These are phyloP conservation scores for Suillus weaverae DNA, from an alignment of 768 basidiomycete genomes.

Conservation along the genomic window DNA sequence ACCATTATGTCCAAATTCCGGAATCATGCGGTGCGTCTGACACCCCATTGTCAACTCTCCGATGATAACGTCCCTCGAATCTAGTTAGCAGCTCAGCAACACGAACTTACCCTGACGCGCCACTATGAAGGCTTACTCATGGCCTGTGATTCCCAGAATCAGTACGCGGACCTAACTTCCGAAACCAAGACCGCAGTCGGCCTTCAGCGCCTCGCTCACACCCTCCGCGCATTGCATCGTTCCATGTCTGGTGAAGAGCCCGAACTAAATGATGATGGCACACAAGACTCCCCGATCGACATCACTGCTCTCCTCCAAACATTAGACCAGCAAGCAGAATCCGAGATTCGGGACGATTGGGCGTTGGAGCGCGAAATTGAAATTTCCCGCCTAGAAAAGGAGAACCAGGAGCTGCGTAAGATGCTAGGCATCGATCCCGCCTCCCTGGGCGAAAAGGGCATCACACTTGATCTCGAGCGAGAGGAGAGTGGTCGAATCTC, in stretches of 20 bases:
- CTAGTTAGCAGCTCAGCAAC: slow-evolving; percentile 88
- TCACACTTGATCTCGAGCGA: slow-evolving; percentile 47
- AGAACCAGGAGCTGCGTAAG: slow-evolving; percentile 78
- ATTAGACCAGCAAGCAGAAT: slow-evolving; percentile 40
- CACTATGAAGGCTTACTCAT: slow-evolving; percentile 87
- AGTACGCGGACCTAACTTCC: slow-evolving; percentile 55
- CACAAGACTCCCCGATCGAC: slow-evolving; percentile 39
- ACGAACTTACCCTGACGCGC: slow-evolving; percentile 81
- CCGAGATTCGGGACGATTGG: slow-evolving; percentile 70
- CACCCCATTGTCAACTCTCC: slow-evolving; percentile 8
- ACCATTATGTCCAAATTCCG: slow-evolving; percentile 97
- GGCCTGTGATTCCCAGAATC: slow-evolving; percentile 56
- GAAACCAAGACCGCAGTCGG: slow-evolving; percentile 63
- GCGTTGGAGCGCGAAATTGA: slow-evolving; percentile 85
- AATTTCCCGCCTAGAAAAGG: slow-evolving; percentile 75
- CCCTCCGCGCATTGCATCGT: slow-evolving; percentile 70
- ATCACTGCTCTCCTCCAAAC: slow-evolving; percentile 43
- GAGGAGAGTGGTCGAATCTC: slow-evolving; percentile 45
- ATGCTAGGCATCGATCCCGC: slow-evolving; percentile 72
- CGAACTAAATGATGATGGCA: slow-evolving; percentile 26
- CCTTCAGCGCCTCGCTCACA: slow-evolving; percentile 68
- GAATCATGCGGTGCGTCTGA: slow-evolving; percentile 74
- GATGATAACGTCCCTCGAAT: slow-evolving; percentile 11
- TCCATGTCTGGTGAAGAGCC: slow-evolving; percentile 65
- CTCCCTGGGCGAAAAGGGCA: slow-evolving; percentile 51